These are phyloP conservation scores for Teunomyces gatunensis DNA, from an alignment of 805 yeast genomes.

Conservation along the genomic window DNA sequence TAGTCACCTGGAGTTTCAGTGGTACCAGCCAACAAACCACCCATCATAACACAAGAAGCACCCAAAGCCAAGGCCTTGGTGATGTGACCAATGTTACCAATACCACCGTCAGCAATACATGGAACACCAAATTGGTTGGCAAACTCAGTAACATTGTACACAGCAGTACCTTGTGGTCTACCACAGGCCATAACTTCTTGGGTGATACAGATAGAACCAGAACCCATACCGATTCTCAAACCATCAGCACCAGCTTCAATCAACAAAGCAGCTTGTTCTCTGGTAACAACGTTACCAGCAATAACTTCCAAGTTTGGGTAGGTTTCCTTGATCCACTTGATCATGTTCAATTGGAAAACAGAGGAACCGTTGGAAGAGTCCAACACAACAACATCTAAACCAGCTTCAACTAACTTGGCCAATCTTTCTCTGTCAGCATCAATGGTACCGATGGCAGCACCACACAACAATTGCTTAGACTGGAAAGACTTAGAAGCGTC, in stretches of 20 bases:
- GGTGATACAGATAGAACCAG: slow-evolving; percentile 98
- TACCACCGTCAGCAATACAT: slow-evolving; percentile 99
- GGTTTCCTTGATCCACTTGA: slow-evolving; percentile 82
- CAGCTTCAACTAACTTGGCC: slow-evolving; percentile 83
- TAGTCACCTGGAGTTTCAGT: slow-evolving; percentile 98
- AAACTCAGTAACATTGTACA: slow-evolving; percentile 88
- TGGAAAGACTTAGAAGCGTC: slow-evolving; percentile 89
- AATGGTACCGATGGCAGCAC: slow-evolving; percentile 97
- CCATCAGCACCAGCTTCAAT: slow-evolving; percentile 96
- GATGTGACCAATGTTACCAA: slow-evolving; percentile 97
- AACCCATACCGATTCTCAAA: slow-evolving; percentile 99
- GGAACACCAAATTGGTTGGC: slow-evolving; percentile 97
- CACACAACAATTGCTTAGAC: slow-evolving; percentile 95
- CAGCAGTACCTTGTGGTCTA: slow-evolving; percentile 99
- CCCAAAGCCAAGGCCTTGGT: slow-evolving; percentile 96
- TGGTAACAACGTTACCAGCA: slow-evolving; percentile 98
- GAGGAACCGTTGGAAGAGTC: slow-evolving; percentile 99
- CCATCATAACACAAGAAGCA: slow-evolving; percentile 98
- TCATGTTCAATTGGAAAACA: slow-evolving; percentile 88
- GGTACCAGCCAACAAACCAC: slow-evolving; percentile 98
- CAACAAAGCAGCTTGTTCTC: slow-evolving; percentile 97
- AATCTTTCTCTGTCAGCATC: slow-evolving; percentile 86
- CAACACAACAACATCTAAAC: slow-evolving; percentile 91
- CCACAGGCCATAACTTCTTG: slow-evolving; percentile 99
- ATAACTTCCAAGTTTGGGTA: slow-evolving; percentile 81